Base-by-base conservation (phyloP, 106 monocot genomes). In the Triglochin maritima region DNA sequence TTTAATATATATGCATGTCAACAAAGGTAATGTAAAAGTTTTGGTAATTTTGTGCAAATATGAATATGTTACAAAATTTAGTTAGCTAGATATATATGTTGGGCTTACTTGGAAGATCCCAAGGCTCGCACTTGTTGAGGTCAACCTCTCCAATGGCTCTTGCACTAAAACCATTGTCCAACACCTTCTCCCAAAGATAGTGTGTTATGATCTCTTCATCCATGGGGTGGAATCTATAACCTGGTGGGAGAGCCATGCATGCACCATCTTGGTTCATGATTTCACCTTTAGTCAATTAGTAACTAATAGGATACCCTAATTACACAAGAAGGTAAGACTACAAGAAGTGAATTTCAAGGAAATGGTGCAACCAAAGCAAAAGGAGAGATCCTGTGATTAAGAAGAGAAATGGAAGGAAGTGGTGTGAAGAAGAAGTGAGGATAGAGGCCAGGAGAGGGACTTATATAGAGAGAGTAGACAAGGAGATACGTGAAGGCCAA, bases 31-130 rank as follows among this genome's bases (percentile, higher is more conserved):
- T 29, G 29, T 29, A 29, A 29, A 29, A 29, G 29, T 29, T 29
- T 29, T 29, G 29, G 29, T 29, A 29, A 29, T 29, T 29, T 29
- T 29, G 29, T 1, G 55, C 41, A 9, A 60, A n/a, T 7, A 64
- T 4, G 6, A 57, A n/a, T 4, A 56, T 4, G 62, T 43, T 3
- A 0, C 2, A 69, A 46, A 46, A 16, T 47, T 14, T 41, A 46
- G 5, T 2, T 29, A 12, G 46, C 0, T 13, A n/a, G n/a, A 54
- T 8, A 54, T 54, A 54, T 54, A 54, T 54, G 54, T 54, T 3
- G 4, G 15, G 6, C 60, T 84, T 72, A 84, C 84, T 78, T 58
- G 81, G 80, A 46, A 85, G 77, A 5, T 85, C 81, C 80, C 82
- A 75, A 5, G 82, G 82, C 66, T 83, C 82, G 16, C 71, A 79